Evolutionary conservation across 2,329 filamentous ascomycete species (phyloP).

Genomic region (Blumeria graminis): DNA sequence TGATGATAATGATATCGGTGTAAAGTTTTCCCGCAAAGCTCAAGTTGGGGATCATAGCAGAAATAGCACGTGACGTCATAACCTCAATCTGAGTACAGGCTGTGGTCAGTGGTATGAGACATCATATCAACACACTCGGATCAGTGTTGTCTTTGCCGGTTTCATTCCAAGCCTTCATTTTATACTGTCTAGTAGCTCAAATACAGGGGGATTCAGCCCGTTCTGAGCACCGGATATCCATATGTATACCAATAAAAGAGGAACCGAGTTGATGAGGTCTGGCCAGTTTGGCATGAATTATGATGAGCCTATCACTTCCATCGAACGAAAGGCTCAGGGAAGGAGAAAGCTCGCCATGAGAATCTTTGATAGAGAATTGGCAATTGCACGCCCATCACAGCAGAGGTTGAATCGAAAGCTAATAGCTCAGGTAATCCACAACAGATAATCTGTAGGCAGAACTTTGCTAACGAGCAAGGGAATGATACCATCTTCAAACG

Average conservation of each 20-base stretch:
- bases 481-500: slow-evolving; percentile 51
- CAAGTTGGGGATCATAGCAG: too few relatives aligned
- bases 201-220: too few relatives aligned
- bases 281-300: slow-evolving; percentile 56
- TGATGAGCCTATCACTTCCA: slow-evolving; percentile 23
- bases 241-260: slow-evolving; percentile 36
- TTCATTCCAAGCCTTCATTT: too few relatives aligned
- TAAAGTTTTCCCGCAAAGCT: too few relatives aligned
- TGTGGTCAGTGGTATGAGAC: too few relatives aligned
- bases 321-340: slow-evolving; percentile 18
- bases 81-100: too few relatives aligned
- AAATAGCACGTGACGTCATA: too few relatives aligned
- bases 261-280: slow-evolving; percentile 54
- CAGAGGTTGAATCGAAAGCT: slow-evolving; percentile 36
- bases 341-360: slow-evolving; percentile 36
- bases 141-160: too few relatives aligned
- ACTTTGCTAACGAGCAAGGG: slow-evolving; percentile 23
- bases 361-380: slow-evolving; percentile 63
- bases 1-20: too few relatives aligned
- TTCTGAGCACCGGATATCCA: too few relatives aligned
- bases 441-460: background rate
- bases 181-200: too few relatives aligned
- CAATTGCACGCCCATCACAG: slow-evolving; percentile 34
- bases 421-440: slow-evolving; percentile 35
- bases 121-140: too few relatives aligned